These are phyloP conservation scores for Filosporella fistucella DNA, from an alignment of 495 filamentous ascomycete genomes.

Conservation along the genomic window DNA sequence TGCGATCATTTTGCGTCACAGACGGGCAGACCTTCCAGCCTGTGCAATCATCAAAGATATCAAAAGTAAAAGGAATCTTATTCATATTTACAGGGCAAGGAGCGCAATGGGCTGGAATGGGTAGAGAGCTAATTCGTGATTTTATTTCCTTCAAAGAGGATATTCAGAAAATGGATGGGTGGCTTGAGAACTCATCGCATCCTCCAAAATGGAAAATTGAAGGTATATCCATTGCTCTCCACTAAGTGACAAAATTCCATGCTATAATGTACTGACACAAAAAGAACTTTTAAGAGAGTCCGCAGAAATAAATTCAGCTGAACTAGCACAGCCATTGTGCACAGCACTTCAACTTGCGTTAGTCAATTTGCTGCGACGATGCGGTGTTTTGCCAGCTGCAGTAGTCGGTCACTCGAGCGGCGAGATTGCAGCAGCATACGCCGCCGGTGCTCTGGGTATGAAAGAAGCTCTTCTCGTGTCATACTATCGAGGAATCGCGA, in stretches of 20 bases:
- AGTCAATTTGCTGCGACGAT: not conserved
- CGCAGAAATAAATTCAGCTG: not conserved
- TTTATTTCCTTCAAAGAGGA: conserved; percentile 30
- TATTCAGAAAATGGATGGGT: not conserved
- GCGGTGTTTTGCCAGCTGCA: not conserved
- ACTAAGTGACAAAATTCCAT: no score
- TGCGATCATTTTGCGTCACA: no score
- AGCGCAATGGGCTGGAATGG: conserved; percentile 53
- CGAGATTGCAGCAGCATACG: conserved; percentile 53
- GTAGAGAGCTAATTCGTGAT: conserved; percentile 37
- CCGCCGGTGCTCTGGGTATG: conserved; percentile 28
- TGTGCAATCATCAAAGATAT: not conserved
- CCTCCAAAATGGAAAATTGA: not conserved
- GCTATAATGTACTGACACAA: not conserved
- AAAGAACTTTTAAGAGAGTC: not conserved
- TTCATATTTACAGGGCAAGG: conserved; percentile 23
- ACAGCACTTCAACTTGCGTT: not conserved
- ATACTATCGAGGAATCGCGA: not conserved
- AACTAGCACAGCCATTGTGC: not conserved
- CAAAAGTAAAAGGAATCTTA: conserved; percentile 11
- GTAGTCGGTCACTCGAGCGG: conserved; percentile 58
- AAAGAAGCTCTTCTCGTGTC: conserved; percentile 6
- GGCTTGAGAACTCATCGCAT: not conserved
- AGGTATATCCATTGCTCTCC: no score
- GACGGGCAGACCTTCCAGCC: not conserved